Evolutionary conservation across 768 basidiomycete species (phyloP).

Genomic region (Termitomyces sp.): DNA sequence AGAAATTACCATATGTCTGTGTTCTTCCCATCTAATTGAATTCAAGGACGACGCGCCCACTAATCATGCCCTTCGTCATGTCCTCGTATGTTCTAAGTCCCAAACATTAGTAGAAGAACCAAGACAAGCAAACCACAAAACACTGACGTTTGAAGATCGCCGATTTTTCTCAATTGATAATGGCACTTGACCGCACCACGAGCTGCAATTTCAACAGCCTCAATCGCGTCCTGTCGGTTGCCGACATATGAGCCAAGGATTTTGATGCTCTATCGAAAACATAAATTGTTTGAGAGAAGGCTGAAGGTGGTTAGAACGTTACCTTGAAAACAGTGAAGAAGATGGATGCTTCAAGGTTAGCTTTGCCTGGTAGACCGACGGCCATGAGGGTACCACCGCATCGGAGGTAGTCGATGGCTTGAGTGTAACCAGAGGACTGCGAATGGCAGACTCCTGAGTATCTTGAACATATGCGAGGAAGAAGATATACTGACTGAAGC

Average conservation of each 20-base stretch:
- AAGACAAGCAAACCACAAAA: neutral
- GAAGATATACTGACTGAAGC: constrained; percentile 31
- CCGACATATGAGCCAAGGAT: constrained; percentile 56
- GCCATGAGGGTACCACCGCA: constrained; percentile 69
- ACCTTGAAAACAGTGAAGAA: constrained; percentile 71
- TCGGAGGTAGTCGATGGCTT: constrained; percentile 74
- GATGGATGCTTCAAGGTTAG: constrained; percentile 54
- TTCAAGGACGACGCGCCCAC: constrained; percentile 47
- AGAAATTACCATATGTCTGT: neutral
- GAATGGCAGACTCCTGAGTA: neutral
- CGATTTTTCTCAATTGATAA: constrained; percentile 40
- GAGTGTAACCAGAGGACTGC: constrained; percentile 35
- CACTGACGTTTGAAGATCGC: constrained; percentile 49
- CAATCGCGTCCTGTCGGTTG: constrained; percentile 79
- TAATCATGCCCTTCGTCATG: constrained; percentile 36
- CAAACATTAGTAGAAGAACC: neutral
- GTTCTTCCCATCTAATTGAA: constrained; percentile 1
- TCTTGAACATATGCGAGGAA: neutral
- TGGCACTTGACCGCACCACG: constrained; percentile 63
- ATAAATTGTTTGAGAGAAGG: neutral
- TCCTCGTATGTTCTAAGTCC: constrained; percentile 33
- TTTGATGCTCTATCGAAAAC: constrained; percentile 41
- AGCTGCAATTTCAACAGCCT: constrained; percentile 75
- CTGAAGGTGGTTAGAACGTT: neutral
- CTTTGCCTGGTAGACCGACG: constrained; percentile 70